Conservation (phyloP, 2,329 filamentous ascomycete species). For the Fusarium algeriense region DNA sequence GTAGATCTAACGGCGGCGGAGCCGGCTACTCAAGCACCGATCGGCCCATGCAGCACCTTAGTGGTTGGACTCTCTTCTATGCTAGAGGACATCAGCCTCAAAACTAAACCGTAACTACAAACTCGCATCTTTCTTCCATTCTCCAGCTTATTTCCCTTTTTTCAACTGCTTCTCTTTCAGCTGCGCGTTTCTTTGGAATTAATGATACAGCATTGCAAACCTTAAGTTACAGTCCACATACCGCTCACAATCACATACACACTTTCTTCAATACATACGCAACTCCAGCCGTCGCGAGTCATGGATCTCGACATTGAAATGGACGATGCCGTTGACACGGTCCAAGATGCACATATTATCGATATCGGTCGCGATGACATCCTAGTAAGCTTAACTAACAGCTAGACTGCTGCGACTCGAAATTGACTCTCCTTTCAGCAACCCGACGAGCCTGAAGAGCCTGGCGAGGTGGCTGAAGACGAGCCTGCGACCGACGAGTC, state of each 20-base stretch:
- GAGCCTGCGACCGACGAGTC: conserved; percentile 46
- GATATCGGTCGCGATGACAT: conserved; percentile 54
- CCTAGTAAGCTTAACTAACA: conserved; percentile 48
- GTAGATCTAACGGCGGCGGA: conserved; percentile 28
- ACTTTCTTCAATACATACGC: not conserved
- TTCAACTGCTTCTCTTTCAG: not conserved
- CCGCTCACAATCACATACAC: not conserved
- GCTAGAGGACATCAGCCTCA: conserved; percentile 26
- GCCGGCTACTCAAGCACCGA: conserved; percentile 31
- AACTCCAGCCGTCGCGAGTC: conserved; percentile 40
- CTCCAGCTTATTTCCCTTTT: not conserved
- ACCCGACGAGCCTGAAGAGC: conserved; percentile 54
- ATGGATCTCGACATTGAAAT: conserved; percentile 82
- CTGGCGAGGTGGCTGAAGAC: conserved; percentile 55
- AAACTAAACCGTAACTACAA: conserved; percentile 4
- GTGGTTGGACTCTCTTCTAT: not conserved
- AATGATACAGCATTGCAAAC: not conserved
- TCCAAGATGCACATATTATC: conserved; percentile 44
- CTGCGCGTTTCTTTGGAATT: not conserved
- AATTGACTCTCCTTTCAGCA: conserved; percentile 47
- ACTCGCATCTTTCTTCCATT: not conserved
- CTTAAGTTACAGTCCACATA: not conserved
- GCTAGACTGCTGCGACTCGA: not conserved
- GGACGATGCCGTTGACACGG: conserved; percentile 67
- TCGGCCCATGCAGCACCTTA: conserved; percentile 3